These are phyloP conservation scores for Ustilago esculenta DNA, from an alignment of 1,284 basidiomycete species.

Conservation along the genomic window DNA sequence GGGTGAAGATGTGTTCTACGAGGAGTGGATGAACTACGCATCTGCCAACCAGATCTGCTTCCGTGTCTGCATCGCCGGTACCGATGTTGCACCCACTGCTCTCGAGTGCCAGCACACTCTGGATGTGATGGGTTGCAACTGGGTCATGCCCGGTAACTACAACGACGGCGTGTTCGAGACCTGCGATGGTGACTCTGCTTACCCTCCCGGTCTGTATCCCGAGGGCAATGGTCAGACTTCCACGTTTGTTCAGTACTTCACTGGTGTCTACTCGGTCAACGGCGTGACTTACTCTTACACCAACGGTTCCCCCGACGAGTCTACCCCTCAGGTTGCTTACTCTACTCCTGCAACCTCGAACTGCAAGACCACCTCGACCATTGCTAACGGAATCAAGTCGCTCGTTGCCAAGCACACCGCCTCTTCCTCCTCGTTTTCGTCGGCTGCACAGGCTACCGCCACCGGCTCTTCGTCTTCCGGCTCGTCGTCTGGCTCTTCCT, in stretches of 20 bases:
- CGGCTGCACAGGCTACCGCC: conserved; percentile 11
- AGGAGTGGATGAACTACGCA: conserved; percentile 70
- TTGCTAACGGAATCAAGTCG: conserved; percentile 60
- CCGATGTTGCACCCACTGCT: conserved; percentile 52
- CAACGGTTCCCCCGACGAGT: conserved; percentile 58
- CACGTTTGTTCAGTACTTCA: conserved; percentile 63
- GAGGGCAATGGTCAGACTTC: conserved; percentile 56
- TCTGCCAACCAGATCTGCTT: conserved; percentile 63
- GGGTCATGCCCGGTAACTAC: conserved; percentile 68
- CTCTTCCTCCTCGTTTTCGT: conserved; percentile 14
- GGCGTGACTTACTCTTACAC: conserved; percentile 57
- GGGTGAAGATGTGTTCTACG: conserved; percentile 70
- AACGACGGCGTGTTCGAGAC: conserved; percentile 57
- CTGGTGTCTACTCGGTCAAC: conserved; percentile 44
- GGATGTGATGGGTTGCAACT: conserved; percentile 66
- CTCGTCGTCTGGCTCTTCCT: conserved; percentile 12
- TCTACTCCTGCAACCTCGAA: conserved; percentile 60
- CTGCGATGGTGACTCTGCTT: conserved; percentile 66
- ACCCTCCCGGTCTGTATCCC: conserved; percentile 65
- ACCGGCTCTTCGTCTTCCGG: conserved; percentile 6
- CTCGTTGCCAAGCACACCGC: conserved; percentile 25
- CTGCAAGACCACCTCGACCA: conserved; percentile 51
- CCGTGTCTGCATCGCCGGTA: conserved; percentile 65
- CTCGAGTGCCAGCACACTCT: conserved; percentile 64
- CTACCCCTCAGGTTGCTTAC: conserved; percentile 62